Base-by-base conservation (phyloP, 768 basidiomycete species). In the Serpula lacrymans region DNA sequence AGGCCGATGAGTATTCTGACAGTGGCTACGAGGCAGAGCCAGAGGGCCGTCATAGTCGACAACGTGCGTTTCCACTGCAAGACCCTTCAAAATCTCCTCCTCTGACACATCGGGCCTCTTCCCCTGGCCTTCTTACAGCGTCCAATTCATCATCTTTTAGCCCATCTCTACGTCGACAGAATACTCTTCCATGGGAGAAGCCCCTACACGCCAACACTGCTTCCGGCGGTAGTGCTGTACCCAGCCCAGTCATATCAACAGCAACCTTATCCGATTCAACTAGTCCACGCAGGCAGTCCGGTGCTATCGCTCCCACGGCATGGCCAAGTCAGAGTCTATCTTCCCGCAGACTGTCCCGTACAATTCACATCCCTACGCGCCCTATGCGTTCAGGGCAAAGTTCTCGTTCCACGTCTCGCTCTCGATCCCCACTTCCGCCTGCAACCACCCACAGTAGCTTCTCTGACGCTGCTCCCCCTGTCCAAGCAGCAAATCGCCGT, bases 401-500 rank as follows among this genome's bases (percentile, higher is more conserved):
- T 56, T 98, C 95, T 16, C 86, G 95, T 24, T 96, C 93, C 7
- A 92, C 88, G 14, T 97, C 95, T 40, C 84, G 94, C 33, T 98
- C 95, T 5, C 80, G 93, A 29, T 97, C 96, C 0, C 94, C 93
- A 1, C 73, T 96, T 39, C 92, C 92, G 8, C 78, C 82, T 27
- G 54, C 76, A 42, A 72, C 80, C 41, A 74, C 73, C 3, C 83
- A 83, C 62, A 63, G 72, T 46, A 80, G 77, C 59, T 85, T 85
- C 49, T 75, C 80, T 5, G 80, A 84, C 37, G 65, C 75, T 4
- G 60, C 70, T 42, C 54, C 57, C n/a, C 20, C 23, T 3, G 36
- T 63, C 14, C 67, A 74, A 17, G 61, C 72, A 10, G 63, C 72
- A 45, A 81, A 83, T 62, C 83, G 83, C 41, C 81, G 88, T 35